These are phyloP conservation scores for Rhodotorula kratochvilovae DNA, from an alignment of 768 basidiomycete genomes.

Conservation along the genomic window DNA sequence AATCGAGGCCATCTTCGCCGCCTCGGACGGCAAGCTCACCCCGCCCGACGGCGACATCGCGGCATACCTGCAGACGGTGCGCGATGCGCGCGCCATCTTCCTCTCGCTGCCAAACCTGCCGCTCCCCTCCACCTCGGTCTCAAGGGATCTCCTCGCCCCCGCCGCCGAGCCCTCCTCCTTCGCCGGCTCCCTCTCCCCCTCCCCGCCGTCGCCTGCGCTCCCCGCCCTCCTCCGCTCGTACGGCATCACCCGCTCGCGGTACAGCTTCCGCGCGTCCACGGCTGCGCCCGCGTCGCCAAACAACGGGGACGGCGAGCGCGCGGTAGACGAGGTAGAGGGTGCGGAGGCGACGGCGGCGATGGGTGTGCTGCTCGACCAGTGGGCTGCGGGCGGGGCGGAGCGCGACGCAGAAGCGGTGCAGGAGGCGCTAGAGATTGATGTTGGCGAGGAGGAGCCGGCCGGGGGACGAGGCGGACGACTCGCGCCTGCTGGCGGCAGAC, in stretches of 20 bases:
- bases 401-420: not conserved
- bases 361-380: not conserved
- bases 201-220: not conserved
- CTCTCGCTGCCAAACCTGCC: slow-evolving; percentile 9
- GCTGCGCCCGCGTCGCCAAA: not conserved
- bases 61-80: slow-evolving; percentile 14
- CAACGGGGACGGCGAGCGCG: too few species aligned
- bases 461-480: not conserved
- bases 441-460: too few species aligned
- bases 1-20: slow-evolving; percentile 18
- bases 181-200: not conserved
- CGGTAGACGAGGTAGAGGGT: not conserved
- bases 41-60: not conserved
- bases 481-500: not conserved
- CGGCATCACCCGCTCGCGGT: not conserved
- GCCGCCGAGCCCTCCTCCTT: not conserved
- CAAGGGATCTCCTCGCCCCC: too few species aligned
- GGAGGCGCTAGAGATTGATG: not conserved
- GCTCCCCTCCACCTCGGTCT: not conserved
- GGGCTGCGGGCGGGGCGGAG: not conserved
- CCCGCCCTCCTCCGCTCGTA: not conserved
- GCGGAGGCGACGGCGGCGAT: not conserved
- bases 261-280: not conserved
- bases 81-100: slow-evolving; percentile 21
- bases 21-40: not conserved